Conservation (phyloP, 345 rosid genomes). For the Citrus trifoliata region DNA sequence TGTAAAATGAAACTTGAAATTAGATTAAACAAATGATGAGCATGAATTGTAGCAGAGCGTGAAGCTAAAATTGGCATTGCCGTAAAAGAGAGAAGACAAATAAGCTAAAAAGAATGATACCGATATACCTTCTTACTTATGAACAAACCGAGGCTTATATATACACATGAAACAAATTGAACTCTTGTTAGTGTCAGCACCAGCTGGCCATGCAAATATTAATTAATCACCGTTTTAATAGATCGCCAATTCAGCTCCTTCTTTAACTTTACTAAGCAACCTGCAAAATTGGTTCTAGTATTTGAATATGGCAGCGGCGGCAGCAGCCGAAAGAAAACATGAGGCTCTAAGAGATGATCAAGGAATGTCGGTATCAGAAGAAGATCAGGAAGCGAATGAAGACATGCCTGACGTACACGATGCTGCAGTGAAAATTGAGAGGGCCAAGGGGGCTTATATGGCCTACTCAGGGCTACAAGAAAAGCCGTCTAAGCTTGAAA, state of each 20-base stretch:
- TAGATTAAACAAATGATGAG: neutral
- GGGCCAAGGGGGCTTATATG: slow-evolving; percentile 10
- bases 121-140: neutral
- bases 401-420: slow-evolving; percentile 24
- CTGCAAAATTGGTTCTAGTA: neutral
- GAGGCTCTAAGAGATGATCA: neutral
- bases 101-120: neutral
- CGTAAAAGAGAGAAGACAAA: neutral
- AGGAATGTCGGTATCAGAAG: neutral
- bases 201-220: no score
- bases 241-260: no score
- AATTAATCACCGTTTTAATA: no score
- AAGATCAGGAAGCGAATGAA: neutral
- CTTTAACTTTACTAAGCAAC: neutral
- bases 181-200: no score
- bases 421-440: slow-evolving; percentile 24
- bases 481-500: slow-evolving; percentile 35
- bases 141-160: neutral
- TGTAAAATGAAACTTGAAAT: neutral
- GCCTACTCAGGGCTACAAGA: slow-evolving; percentile 3
- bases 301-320: neutral
- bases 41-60: neutral
- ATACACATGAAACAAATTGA: no score
- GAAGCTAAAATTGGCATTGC: neutral
- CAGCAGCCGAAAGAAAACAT: neutral